These are phyloP conservation scores for Fusarium irregulare DNA, from an alignment of 2,329 filamentous ascomycete genomes.

Conservation along the genomic window DNA sequence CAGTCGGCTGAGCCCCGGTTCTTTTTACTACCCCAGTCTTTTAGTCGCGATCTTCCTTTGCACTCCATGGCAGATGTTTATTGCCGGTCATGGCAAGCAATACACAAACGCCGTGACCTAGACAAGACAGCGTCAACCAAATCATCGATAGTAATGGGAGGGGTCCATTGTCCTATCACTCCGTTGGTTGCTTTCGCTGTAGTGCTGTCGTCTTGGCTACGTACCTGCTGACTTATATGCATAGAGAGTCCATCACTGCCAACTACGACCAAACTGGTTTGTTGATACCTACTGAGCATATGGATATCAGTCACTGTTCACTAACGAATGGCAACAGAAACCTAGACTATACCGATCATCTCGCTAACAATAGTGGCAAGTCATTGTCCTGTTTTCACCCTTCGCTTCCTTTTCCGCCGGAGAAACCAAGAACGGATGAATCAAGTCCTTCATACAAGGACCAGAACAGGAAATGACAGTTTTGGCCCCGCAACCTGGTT, in stretches of 20 bases:
- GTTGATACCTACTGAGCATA: neutral
- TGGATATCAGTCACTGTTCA: neutral
- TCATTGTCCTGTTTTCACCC: neutral
- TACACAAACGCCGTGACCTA: constrained; percentile 11
- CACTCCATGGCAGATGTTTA: neutral
- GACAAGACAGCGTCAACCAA: constrained; percentile 12
- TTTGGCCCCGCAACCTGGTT: constrained; percentile 14
- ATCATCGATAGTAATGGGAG: constrained; percentile 6
- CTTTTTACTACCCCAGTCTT: neutral
- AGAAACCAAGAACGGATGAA: constrained; percentile 16
- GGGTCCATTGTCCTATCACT: neutral
- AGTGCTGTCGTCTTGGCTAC: constrained; percentile 17
- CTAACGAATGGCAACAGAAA: neutral
- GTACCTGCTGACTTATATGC: constrained; percentile 35
- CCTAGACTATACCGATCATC: neutral
- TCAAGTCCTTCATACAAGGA: neutral
- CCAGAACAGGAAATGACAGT: constrained; percentile 8
- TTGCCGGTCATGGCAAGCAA: constrained; percentile 6
- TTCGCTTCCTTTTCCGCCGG: constrained; percentile 1
- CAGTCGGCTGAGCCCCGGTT: neutral
- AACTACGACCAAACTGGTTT: neutral
- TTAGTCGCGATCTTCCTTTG: neutral
- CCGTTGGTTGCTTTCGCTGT: neutral
- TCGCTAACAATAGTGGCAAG: neutral
- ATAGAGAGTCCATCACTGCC: constrained; percentile 10